Base-by-base conservation (phyloP, 1,284 basidiomycete genomes). In the Rhodotorula sp. region DNA sequence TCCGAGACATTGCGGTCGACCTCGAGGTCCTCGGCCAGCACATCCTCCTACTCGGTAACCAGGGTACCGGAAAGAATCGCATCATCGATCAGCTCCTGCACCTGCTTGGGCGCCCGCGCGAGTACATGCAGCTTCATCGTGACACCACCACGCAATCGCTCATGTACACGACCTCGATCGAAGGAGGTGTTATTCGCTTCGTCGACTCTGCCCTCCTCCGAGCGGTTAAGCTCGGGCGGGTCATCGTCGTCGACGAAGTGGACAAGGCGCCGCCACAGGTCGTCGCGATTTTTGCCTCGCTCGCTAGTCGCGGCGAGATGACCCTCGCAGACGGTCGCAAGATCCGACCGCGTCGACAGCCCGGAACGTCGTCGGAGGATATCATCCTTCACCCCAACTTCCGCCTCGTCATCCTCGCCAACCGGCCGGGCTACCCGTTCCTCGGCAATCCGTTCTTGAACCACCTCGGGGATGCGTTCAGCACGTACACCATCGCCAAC, bases 1-100 rank as follows among this genome's bases (percentile, higher is more conserved):
- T 82, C 58, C 75, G 79, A 43, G 79, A 80, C 29, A 79, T 82
- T 47, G 79, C 77, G 15, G 74, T 81, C 57, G 82, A 82, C 65
- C 76, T 82, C 23, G 78, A 79, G 8, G 29, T 80, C 58, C 76
- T 82, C 23, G 67, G 74, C 60, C 77, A 82, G 69, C 81, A 82
- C 58, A 72, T 82, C 29, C 73, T 82, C 29, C 77, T 82, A 3
- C 78, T 82, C 74, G 82, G 82, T 26, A 78, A 78, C 39, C 81
- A 82, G 58, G 81, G 82, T 12, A 80, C 79, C 14, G 82, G 81
- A 23, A 82, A 82, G 79, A 82, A 82, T 78, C 81, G 81, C 76
- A 77, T 81, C 63, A 79, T 81, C 64, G 74, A 82, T 65, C 79
- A 80, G 31, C 73, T 81, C 3, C 77, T 81, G 23, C 77, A 81